Percentiles rank a stretch among this genome's conserved stretches.
These are phyloP conservation scores for Saussurea involucrata DNA, from an alignment of 129 eudicot species.

Conservation along the genomic window DNA sequence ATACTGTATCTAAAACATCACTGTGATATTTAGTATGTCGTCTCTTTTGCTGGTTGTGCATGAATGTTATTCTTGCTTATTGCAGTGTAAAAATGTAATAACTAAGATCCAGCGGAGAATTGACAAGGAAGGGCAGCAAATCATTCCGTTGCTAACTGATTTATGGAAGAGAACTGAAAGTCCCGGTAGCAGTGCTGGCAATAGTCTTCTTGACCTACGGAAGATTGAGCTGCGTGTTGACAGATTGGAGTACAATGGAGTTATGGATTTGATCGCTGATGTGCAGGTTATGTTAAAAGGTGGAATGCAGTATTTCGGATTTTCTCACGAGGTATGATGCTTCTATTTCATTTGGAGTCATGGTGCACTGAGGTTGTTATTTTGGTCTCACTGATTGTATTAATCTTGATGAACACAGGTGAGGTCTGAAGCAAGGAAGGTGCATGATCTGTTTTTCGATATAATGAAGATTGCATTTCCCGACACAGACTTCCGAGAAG, in stretches of 20 bases:
- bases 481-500: conserved; percentile 78
- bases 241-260: conserved; percentile 56
- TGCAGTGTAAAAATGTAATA: conserved; percentile 87
- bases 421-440: conserved; percentile 84
- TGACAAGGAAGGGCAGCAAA: conserved; percentile 77
- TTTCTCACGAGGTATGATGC: conserved; percentile 76
- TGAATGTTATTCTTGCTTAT: conserved; percentile 2
- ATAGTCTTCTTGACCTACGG: conserved; percentile 54
- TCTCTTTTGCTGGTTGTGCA: background rate
- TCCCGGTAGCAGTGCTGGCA: conserved; percentile 37
- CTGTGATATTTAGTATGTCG: background rate
- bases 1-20: background rate
- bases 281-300: conserved; percentile 78
- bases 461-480: conserved; percentile 70
- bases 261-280: conserved; percentile 70
- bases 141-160: conserved; percentile 77
- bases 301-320: conserved; percentile 63
- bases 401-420: conserved; percentile 52
- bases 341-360: background rate
- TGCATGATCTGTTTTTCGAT: conserved; percentile 90
- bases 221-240: conserved; percentile 74
- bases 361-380: background rate
- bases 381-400: background rate
- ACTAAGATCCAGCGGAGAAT: conserved; percentile 76
- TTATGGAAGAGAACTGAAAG: conserved; percentile 75